Percentiles rank a stretch among this genome's conserved stretches.
Evolutionary conservation across 2,329 filamentous ascomycete genomes (phyloP).

Genomic region (Periglandula ipomoeae): DNA sequence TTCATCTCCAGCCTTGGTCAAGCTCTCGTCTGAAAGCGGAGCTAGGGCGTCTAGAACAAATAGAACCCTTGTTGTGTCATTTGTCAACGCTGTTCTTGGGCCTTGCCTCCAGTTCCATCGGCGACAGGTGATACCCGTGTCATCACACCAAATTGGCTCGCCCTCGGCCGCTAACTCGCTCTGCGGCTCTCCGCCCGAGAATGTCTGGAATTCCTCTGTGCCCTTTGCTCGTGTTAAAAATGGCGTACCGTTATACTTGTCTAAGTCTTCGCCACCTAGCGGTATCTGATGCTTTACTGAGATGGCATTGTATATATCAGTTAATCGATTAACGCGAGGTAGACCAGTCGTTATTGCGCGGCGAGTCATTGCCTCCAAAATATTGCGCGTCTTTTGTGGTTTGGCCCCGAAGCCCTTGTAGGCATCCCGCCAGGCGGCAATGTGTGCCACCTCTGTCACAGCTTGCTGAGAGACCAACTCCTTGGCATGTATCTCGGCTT

Average conservation of each 20-base stretch:
- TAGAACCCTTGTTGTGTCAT: constrained; percentile 2
- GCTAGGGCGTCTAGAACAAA: constrained; percentile 1
- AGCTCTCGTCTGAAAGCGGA: neutral
- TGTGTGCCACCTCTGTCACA: constrained; percentile 11
- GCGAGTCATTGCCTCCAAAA: constrained; percentile 12
- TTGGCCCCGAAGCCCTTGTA: constrained; percentile 14
- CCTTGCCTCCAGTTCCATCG: constrained; percentile 15
- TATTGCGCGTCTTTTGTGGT: constrained; percentile 10
- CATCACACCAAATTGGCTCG: constrained; percentile 13
- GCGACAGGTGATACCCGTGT: constrained; percentile 12
- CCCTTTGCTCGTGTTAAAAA: constrained; percentile 10
- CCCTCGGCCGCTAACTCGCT: constrained; percentile 8
- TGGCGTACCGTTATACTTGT: constrained; percentile 12
- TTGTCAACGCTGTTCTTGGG: constrained; percentile 9
- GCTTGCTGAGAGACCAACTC: constrained; percentile 2
- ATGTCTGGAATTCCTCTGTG: constrained; percentile 1
- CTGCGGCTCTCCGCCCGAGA: constrained; percentile 1
- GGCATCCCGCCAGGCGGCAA: constrained; percentile 11
- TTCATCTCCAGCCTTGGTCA: neutral
- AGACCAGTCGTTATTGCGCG: constrained; percentile 10
- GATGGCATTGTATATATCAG: constrained; percentile 15
- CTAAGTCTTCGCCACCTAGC: constrained; percentile 13
- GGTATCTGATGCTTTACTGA: constrained; percentile 14
- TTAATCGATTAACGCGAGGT: constrained; percentile 13
- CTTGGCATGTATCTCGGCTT: constrained; percentile 9